Evolutionary conservation across 768 basidiomycete genomes (phyloP).

Genomic region (Tricholoma furcatifolium): DNA sequence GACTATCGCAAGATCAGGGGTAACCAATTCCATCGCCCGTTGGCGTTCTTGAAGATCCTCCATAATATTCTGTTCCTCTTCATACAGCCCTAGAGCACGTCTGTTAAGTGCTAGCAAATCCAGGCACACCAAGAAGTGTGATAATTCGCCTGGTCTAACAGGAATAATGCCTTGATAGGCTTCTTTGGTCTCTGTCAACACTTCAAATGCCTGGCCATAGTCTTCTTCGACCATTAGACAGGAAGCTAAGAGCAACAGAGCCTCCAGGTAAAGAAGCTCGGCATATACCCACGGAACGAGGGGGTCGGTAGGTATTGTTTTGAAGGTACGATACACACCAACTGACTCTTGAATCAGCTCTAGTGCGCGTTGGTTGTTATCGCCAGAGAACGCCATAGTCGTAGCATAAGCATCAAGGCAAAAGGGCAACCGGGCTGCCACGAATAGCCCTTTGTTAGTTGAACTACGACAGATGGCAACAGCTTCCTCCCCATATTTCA

Average conservation of each 20-base stretch:
- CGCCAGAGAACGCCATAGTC: conserved; percentile 2
- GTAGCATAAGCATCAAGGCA: conserved; percentile 1
- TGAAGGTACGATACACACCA: conserved; percentile 6
- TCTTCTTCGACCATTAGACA: conserved; percentile 5
- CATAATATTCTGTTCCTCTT: background rate
- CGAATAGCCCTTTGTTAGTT: background rate
- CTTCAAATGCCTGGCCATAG: background rate
- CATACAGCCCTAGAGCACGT: conserved; percentile 1
- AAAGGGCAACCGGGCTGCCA: conserved; percentile 5
- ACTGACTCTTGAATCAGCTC: conserved; percentile 6
- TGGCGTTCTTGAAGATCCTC: conserved; percentile 2
- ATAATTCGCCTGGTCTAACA: background rate
- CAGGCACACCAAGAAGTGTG: background rate
- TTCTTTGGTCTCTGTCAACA: conserved; percentile 1
- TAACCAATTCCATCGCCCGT: conserved; percentile 7
- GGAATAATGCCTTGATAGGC: background rate
- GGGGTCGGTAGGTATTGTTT: background rate
- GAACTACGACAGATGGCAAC: conserved; percentile 8
- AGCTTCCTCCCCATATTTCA: conserved; percentile 11
- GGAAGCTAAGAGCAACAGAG: background rate
- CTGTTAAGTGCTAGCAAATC: conserved; percentile 5
- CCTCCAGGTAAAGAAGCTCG: conserved; percentile 4
- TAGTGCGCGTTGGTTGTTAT: conserved; percentile 2
- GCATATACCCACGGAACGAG: conserved; percentile 6
- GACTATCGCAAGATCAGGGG: conserved; percentile 7